Conservation (phyloP, 139 green algal genomes). For the Coelastrella sp. region DNA sequence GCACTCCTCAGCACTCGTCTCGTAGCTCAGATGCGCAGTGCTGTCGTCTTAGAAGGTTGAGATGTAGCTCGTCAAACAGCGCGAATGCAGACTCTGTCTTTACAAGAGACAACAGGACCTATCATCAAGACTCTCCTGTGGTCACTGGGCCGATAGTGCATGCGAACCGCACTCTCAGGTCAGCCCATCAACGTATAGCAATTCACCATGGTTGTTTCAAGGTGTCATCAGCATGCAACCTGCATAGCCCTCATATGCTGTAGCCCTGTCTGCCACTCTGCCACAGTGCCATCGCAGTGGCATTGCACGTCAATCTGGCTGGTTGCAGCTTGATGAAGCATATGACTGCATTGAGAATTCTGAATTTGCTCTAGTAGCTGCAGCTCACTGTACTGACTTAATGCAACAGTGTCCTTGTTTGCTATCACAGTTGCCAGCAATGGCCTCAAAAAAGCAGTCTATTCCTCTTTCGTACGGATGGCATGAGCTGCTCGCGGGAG, state of each 20-base stretch:
- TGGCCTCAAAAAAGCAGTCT: slow-evolving; percentile 76
- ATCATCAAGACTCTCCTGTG: not conserved
- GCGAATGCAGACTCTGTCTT: not conserved
- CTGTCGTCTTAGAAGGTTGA: not conserved
- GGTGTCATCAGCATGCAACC: too few relatives aligned
- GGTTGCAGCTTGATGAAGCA: too few relatives aligned
- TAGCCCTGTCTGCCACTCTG: too few relatives aligned
- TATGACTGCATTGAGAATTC: too few relatives aligned
- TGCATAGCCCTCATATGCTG: too few relatives aligned
- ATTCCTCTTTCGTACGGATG: slow-evolving; percentile 94
- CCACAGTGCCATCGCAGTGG: too few relatives aligned
- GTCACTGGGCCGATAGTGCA: slow-evolving; percentile 13
- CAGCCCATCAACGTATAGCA: not conserved
- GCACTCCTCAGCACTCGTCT: not conserved
- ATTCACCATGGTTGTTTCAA: too few relatives aligned
- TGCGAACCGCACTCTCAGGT: slow-evolving; percentile 6
- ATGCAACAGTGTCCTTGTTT: not conserved
- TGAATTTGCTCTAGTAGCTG: too few relatives aligned
- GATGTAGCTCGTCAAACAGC: not conserved
- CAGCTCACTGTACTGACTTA: too few relatives aligned
- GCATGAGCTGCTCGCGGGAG: slow-evolving; percentile 91
- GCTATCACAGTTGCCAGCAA: not conserved
- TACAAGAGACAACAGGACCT: not conserved
- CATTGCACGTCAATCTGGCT: too few relatives aligned
- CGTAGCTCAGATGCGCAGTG: not conserved